Evolutionary conservation across 1,284 basidiomycete genomes (phyloP).

Genomic region (Tetrapyrgos nigripes): DNA sequence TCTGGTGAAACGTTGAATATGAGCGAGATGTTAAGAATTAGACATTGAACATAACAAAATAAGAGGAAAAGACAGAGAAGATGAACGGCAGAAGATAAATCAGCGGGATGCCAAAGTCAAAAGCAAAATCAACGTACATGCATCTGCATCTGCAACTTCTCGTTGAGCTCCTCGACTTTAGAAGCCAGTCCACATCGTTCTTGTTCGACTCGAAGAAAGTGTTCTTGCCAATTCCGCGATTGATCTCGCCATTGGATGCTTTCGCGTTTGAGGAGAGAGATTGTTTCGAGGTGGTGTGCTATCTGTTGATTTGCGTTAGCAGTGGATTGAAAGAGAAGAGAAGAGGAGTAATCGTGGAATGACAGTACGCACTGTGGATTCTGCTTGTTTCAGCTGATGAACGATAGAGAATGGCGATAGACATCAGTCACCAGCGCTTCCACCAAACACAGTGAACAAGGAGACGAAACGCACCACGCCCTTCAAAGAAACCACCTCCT

Average conservation of each 20-base stretch:
- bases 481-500: conserved; percentile 55
- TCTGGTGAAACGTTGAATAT: no score
- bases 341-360: neutral
- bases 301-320: conserved; percentile 42
- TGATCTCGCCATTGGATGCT: conserved; percentile 73
- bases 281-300: conserved; percentile 63
- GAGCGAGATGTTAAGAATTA: no score
- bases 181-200: conserved; percentile 61
- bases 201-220: conserved; percentile 69
- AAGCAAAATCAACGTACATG: conserved; percentile 30
- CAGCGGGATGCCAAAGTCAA: conserved; percentile 48
- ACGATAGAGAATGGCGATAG: conserved; percentile 12
- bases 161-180: conserved; percentile 58
- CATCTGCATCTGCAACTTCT: neutral
- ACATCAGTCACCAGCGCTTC: neutral
- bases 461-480: conserved; percentile 51
- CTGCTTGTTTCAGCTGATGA: conserved; percentile 58
- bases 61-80: neutral
- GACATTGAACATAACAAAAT: neutral
- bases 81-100: neutral
- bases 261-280: conserved; percentile 66
- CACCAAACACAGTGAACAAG: neutral
- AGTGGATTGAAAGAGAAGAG: neutral
- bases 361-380: conserved; percentile 54
- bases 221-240: conserved; percentile 76